Percentiles rank a stretch among this genome's conserved stretches.
These are phyloP conservation scores for Zygoascus sp. DNA, from an alignment of 1,139 yeast genomes.

Conservation along the genomic window DNA sequence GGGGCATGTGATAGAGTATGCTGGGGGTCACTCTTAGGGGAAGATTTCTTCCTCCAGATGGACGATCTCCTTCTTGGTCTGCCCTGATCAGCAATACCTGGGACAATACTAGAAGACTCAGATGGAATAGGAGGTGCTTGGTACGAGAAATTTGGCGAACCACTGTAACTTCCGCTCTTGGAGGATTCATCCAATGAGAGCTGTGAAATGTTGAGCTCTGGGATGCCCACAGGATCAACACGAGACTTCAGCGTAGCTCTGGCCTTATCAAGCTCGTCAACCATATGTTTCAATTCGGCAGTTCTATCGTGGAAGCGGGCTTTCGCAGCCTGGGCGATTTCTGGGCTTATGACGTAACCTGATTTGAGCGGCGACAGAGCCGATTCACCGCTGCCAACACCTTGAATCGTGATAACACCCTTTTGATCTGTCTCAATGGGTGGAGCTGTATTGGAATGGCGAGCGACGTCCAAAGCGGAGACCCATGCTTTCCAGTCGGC, in stretches of 20 bases:
- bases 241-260: background rate
- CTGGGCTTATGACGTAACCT: slow-evolving; percentile 3
- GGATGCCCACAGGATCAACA: background rate
- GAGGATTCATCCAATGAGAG: slow-evolving; percentile 13
- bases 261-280: slow-evolving; percentile 2
- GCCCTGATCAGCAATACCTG: background rate
- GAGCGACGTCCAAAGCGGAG: slow-evolving; percentile 9
- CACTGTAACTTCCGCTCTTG: background rate
- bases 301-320: slow-evolving; percentile 5
- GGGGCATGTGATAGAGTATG: background rate
- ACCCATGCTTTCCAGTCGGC: slow-evolving; percentile 74
- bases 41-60: slow-evolving; percentile 21
- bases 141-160: slow-evolving; percentile 13
- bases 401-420: background rate
- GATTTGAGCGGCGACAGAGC: slow-evolving; percentile 1
- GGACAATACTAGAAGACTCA: background rate
- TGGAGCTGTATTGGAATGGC: slow-evolving; percentile 6
- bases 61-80: slow-evolving; percentile 18
- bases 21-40: background rate
- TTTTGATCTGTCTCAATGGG: background rate
- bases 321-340: slow-evolving; percentile 10
- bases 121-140: slow-evolving; percentile 1
- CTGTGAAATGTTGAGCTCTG: slow-evolving; percentile 12
- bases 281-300: background rate
- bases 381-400: background rate